These are phyloP conservation scores for Clohesyomyces aquaticus DNA, from an alignment of 495 filamentous ascomycete species.

Conservation along the genomic window DNA sequence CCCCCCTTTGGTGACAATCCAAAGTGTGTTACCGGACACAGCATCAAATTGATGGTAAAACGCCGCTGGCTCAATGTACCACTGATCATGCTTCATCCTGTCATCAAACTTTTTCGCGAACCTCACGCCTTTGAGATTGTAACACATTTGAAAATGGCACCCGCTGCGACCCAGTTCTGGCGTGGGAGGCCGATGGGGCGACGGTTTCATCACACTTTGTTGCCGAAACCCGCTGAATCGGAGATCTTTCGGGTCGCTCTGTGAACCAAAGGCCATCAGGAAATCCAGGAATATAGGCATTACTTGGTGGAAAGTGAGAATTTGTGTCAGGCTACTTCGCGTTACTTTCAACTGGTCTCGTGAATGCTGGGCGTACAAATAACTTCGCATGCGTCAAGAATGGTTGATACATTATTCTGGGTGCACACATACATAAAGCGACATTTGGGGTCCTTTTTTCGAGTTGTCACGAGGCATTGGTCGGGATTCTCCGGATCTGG, in stretches of 20 bases:
- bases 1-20: conserved; percentile 39
- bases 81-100: conserved; percentile 39
- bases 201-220: conserved; percentile 27
- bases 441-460: background rate
- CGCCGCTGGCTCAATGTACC: conserved; percentile 51
- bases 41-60: conserved; percentile 55
- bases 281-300: conserved; percentile 54
- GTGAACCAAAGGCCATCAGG: conserved; percentile 50
- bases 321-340: conserved; percentile 42
- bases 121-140: conserved; percentile 49
- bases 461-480: background rate
- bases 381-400: too few species aligned
- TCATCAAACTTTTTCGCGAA: conserved; percentile 7
- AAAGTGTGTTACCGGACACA: conserved; percentile 38
- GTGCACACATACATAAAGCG: background rate
- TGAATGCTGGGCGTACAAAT: conserved; percentile 12
- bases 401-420: too few species aligned
- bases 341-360: conserved; percentile 29
- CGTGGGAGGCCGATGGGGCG: conserved; percentile 32
- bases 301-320: conserved; percentile 52
- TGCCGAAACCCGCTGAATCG: conserved; percentile 45
- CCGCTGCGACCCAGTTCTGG: conserved; percentile 52
- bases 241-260: conserved; percentile 45
- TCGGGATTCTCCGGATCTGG: background rate
- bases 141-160: conserved; percentile 49